Evolutionary conservation across 1,284 basidiomycete species (phyloP).

Genomic region (Irpex sp.): DNA sequence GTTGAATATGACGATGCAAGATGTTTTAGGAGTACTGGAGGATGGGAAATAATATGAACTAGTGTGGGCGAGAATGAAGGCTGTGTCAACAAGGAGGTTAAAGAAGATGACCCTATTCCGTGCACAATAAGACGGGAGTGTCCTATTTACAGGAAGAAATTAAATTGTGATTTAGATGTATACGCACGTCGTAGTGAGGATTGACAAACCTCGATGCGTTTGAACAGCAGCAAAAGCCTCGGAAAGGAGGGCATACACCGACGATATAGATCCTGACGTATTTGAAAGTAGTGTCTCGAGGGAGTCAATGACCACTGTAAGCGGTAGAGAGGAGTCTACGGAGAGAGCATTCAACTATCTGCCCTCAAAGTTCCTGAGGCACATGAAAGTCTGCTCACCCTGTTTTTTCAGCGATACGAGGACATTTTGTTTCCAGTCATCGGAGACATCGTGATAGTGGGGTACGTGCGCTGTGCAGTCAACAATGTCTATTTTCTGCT

Average conservation of each 20-base stretch:
- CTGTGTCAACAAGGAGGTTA: conserved; percentile 49
- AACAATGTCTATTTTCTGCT: conserved; percentile 36
- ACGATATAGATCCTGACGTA: conserved; percentile 44
- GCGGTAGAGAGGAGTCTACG: conserved; percentile 37
- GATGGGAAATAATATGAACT: conserved; percentile 63
- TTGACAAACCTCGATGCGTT: conserved; percentile 42
- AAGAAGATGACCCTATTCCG: conserved; percentile 38
- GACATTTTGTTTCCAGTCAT: conserved; percentile 36
- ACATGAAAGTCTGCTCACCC: conserved; percentile 30
- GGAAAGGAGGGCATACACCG: conserved; percentile 48
- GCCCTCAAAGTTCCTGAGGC: background rate
- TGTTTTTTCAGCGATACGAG: conserved; percentile 37
- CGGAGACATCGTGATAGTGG: conserved; percentile 41
- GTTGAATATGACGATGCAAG: conserved; percentile 66
- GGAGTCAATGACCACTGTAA: conserved; percentile 65
- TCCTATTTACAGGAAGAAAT: conserved; percentile 32
- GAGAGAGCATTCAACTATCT: background rate
- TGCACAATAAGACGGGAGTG: conserved; percentile 68
- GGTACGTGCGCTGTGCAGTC: conserved; percentile 55
- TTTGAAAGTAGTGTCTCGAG: conserved; percentile 60
- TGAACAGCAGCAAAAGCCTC: conserved; percentile 40
- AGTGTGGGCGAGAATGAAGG: conserved; percentile 67
- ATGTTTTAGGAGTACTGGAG: conserved; percentile 58
- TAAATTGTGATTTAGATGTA: conserved; percentile 2
- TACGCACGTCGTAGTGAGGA: background rate